phyloP scores from a whole-genome alignment of 1,139 yeast genomes.

The Protomyces inouyei region DNA sequence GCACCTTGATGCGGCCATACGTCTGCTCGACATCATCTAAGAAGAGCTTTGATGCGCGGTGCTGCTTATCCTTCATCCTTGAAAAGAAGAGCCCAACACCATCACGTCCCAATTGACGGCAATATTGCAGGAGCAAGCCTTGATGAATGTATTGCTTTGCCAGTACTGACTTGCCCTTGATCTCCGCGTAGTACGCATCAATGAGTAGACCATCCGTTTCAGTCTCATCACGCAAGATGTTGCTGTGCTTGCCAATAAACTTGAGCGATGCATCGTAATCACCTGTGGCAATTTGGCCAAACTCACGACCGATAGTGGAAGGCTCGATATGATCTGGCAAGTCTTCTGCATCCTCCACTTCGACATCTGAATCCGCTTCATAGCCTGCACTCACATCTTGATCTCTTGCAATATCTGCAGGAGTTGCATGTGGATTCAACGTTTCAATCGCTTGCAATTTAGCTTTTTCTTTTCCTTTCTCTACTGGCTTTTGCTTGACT shows the following conservation, averaged over 20 bases:
- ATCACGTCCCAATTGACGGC: slow-evolving; percentile 54
- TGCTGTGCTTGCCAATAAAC: slow-evolving; percentile 56
- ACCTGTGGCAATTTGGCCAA: slow-evolving; percentile 53
- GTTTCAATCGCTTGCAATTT: slow-evolving; percentile 40
- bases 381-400: slow-evolving; percentile 26
- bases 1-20: slow-evolving; percentile 60
- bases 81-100: slow-evolving; percentile 65
- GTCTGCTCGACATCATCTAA: slow-evolving; percentile 68
- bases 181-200: slow-evolving; percentile 83
- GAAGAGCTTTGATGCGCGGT: slow-evolving; percentile 65
- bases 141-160: slow-evolving; percentile 70
- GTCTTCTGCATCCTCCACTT: slow-evolving; percentile 26
- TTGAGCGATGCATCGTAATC: slow-evolving; percentile 50
- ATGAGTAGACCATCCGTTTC: slow-evolving; percentile 90
- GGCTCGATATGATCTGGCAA: slow-evolving; percentile 47
- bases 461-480: slow-evolving; percentile 2
- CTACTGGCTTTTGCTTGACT: slow-evolving; percentile 4
- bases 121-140: slow-evolving; percentile 73
- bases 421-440: slow-evolving; percentile 36
- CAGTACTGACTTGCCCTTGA: slow-evolving; percentile 51
- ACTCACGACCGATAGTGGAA: slow-evolving; percentile 60
- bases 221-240: slow-evolving; percentile 61
- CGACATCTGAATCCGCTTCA: slow-evolving; percentile 19
- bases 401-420: slow-evolving; percentile 31
- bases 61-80: slow-evolving; percentile 47